Conservation (phyloP, 192 early-diverging fungal genomes). For the Backusella tarrabulga region DNA sequence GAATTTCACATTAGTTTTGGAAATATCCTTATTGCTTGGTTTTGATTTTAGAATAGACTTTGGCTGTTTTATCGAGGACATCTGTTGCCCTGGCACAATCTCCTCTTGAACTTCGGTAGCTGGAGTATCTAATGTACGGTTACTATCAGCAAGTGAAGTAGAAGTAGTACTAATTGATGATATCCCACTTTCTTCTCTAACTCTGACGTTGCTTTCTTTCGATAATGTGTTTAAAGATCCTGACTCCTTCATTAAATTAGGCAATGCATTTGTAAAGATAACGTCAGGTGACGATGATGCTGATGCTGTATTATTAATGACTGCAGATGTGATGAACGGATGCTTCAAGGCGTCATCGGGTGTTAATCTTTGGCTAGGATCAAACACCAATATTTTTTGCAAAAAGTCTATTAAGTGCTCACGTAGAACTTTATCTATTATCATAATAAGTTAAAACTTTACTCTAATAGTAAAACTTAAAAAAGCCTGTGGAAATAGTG, state of each 20-base stretch:
- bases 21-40: neutral
- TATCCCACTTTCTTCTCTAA: slow-evolving; percentile 1
- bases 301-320: slow-evolving; percentile 45
- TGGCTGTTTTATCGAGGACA: neutral
- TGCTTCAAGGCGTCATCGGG: slow-evolving; percentile 77
- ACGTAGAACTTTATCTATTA: slow-evolving; percentile 33
- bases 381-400: slow-evolving; percentile 64
- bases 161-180: slow-evolving; percentile 1
- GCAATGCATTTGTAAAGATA: neutral
- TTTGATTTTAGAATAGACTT: neutral
- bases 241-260: neutral
- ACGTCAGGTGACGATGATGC: neutral
- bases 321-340: slow-evolving; percentile 65
- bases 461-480: neutral
- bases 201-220: neutral
- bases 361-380: slow-evolving; percentile 75
- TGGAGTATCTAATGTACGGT: neutral
- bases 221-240: neutral
- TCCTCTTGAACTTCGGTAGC: neutral
- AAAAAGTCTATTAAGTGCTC: slow-evolving; percentile 59
- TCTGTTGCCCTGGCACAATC: neutral
- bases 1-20: neutral
- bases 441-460: neutral
- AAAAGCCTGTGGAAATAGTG: neutral
- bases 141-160: neutral